Evolutionary conservation across 352 stramenopile genomes (phyloP).

Genomic region (Salisapilia sapeloensis): DNA sequence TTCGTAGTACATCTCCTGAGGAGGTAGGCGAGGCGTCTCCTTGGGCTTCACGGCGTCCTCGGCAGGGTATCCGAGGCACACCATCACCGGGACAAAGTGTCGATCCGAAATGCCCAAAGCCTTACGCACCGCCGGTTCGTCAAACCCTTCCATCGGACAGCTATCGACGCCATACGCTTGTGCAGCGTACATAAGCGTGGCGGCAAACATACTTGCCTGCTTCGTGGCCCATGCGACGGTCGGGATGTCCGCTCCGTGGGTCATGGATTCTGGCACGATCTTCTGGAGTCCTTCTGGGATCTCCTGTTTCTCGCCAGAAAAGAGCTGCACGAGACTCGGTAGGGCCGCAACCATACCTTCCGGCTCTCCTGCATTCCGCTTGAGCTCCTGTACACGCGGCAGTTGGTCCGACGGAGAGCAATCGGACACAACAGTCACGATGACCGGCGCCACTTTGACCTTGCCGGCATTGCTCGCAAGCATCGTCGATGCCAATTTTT

Average conservation of each 20-base stretch:
- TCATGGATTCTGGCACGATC: conserved; percentile 3
- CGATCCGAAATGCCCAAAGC: conserved; percentile 15
- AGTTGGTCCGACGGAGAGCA: conserved; percentile 6
- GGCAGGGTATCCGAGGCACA: conserved; percentile 13
- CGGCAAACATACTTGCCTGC: conserved; percentile 14
- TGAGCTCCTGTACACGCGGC: conserved; percentile 5
- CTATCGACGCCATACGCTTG: conserved; percentile 12
- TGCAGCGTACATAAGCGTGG: conserved; percentile 14
- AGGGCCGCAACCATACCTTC: conserved; percentile 4
- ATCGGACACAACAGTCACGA: conserved; percentile 6
- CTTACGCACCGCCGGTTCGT: conserved; percentile 10
- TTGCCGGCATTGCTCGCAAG: conserved; percentile 11
- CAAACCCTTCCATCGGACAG: conserved; percentile 16
- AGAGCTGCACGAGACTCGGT: conserved; percentile 6
- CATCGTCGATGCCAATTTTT: conserved; percentile 12
- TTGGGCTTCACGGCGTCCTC: conserved; percentile 3
- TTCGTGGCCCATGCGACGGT: conserved; percentile 17
- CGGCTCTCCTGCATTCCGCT: conserved; percentile 1
- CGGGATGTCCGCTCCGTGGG: conserved; percentile 4
- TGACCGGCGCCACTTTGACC: conserved; percentile 7
- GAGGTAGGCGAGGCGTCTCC: conserved; percentile 27
- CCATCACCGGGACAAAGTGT: conserved; percentile 15
- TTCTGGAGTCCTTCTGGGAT: conserved; percentile 3
- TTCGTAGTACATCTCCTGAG: conserved; percentile 67
- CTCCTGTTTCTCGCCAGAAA: conserved; percentile 8